Evolutionary conservation across 2,329 filamentous ascomycete species (phyloP), one percentile per base, ranked within the genome.

Genomic region (Blumeriella jaapii): DNA sequence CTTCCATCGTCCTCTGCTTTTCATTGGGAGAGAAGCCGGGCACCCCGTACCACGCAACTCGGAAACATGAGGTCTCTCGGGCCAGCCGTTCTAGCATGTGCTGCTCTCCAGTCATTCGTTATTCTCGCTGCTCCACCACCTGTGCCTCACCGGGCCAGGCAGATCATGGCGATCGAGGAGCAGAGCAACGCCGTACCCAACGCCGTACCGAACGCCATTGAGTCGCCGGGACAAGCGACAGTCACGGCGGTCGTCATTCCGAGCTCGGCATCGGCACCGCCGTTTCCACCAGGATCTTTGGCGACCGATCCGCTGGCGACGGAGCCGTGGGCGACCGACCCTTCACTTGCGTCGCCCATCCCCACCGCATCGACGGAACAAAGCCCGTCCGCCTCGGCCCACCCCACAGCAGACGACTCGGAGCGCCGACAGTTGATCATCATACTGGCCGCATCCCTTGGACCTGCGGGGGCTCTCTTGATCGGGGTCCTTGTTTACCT

Each of bases 381-480:
- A n/a, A n/a, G n/a, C n/a, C n/a, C n/a, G n/a, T 35, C 39, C 16
- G 32, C 40, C 27, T 14, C 29, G 22, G 26, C 33, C 15, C 30
- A 36, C 18, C 22, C 27, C 9, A 30, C 19, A 8, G 18, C 31
- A 14, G 18, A 34, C 12, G 18, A 23, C 14, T 24, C 31, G 5
- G 15, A 27, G 6, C 40, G 39, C 28, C 38, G 33, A 17, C 48
- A 30, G 9, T 29, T 52, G 28, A 38, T 52, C 9, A 51, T 53
- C 15, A 39, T 53, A 28, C 39, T 54, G 6, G 47, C 47, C 15
- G 32, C 37, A 3, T 47, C 54, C 11, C 39, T 55, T 12, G 50
- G 52, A n/a, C 38, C 42, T 11, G 15, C 51, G n/a, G n/a, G n/a
- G n/a, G n/a, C n/a, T n/a, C n/a, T 50, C 16, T 27, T 53, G 8